Evolutionary conservation across 1,284 basidiomycete genomes (phyloP), one percentile per base, ranked within the genome.

Genomic region (Anthracocystis panici-leucophaei): DNA sequence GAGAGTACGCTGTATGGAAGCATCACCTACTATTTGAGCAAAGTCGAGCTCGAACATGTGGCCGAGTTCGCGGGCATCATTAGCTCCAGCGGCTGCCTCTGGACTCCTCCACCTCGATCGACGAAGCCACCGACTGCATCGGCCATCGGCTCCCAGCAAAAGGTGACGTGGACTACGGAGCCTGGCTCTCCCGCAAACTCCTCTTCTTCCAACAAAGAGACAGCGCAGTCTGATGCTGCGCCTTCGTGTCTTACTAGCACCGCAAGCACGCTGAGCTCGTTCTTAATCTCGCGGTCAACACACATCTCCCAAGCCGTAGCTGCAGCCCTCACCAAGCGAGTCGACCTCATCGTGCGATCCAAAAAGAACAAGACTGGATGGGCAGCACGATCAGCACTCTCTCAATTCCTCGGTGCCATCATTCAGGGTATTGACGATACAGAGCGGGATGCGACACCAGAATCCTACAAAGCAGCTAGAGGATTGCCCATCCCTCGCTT

Each of bases 21-120:
- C 55, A 80, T 84, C 57, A 77, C 78, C 14, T 73, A 75, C 66
- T 84, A 81, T 53, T 48, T 82, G 11, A 73, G 79, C 33, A 77
- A 75, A 40, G 60, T 84, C 41, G 64, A 78, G 55, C 53, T 73
- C 29, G 69, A 75, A 8, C 74, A 79, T 42, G 61, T 80, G 7
- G 51, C 65, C 33, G 75, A 82, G 8, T 82, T 84, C 55, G 69
- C 68, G 25, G 60, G 66, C 38, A 51, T 69, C 25, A 61, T 84
- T 50, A 78, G 59, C 29, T 72, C 60, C 14, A 80, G 79, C 27
- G 77, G 71, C 11, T 74, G 77, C 33, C 69, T 83, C 7, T 84
- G 83, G 83, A 66, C 69, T 3, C 67, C 69, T 33, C 67, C 75
- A 7, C 57, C 63, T 29, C 67, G 64, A 27, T 41, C 56, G 12